Base-by-base conservation (phyloP, 352 stramenopile genomes). In the Globisporangium yorkense region DNA sequence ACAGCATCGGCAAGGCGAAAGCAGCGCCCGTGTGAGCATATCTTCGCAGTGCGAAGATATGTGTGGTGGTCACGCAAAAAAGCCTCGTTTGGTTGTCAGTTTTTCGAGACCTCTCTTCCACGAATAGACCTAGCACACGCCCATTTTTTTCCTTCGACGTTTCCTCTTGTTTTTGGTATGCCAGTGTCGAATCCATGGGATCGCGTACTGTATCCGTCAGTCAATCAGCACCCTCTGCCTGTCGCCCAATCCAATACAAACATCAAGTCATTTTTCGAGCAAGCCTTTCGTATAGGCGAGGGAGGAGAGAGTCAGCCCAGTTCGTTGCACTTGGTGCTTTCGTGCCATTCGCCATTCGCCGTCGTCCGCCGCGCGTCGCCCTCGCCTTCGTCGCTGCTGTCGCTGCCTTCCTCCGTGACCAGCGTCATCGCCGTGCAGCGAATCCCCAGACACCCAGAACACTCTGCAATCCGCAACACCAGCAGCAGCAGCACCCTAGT, bases 391-490 rank as follows among this genome's bases (percentile, higher is more conserved):
- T 13, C 16, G 48, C 10, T 8, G 12, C 31, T n/a, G 46, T 35
- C 16, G 10, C n/a, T 9, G 9, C 33, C 33, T 37, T 37, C 40
- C n/a, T n/a, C 18, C 44, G n/a, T 31, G 44, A 49, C 44, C 44
- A 49, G 44, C 44, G n/a, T 31, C 44, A 7, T 10, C 9, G 3
- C 12, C 44, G 44, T 16, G 44, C 44, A 49, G 44, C 44, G 44
- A 24, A 31, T 62, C 20, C n/a, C 18, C 43, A 37, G 2, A 46
- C 15, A 5, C 12, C 27, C 13, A 20, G 46, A 15, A 5, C 50
- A 55, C 35, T 56, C 51, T 31, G 24, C 51, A 56, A 47, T 56
- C 51, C 51, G 37, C 37, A 21, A 12, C 37, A 10, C 51, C 15
- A 39, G 35, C 45, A 39, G 0, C 15, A 56, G 8, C 18, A 52